Evolutionary conservation across 108 stramenopile genomes (phyloP), one percentile per base, ranked within the genome.

Genomic region (Fragilaria crotonensis): DNA sequence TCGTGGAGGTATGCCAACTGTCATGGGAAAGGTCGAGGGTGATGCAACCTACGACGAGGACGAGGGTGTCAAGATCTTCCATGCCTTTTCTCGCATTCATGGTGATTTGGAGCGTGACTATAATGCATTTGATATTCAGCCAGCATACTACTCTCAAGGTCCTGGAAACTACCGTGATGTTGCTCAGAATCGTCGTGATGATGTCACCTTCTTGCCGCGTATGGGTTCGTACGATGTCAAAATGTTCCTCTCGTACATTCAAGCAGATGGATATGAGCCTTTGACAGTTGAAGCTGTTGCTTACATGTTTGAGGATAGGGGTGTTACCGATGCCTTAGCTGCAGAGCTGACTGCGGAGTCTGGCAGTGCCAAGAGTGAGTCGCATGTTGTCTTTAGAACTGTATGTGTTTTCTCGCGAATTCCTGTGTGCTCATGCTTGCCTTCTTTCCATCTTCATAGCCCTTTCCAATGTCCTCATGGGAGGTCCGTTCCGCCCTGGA

Each of bases 101-200:
- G 96, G 96, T 62, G 96, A 97, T 57, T 64, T 97, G 78, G 96
- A 97, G 62, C 93, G 96, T 66, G 96, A 97, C 56, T 97, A 97
- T 86, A 97, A 97, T 64, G 84, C 84, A 60, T 97, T 95, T 67
- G 68, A 71, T 33, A 95, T 97, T 63, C 89, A 94, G 32, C 72
- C 83, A 32, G 78, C 92, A 0, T 95, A 75, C 74, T 97, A 83
- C 65, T 92, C 90, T 25, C 91, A 72, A 77, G 94, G 96, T 33
- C 93, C 92, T 22, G 96, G 96, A 32, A 96, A 97, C 73, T 97
- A 90, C 80, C 84, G 96, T 64, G 96, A 97, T 66, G 84, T 97
- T 33, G 93, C 90, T 23, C 96, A 97, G 65, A 97, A 97, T 67
- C 85, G 96, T 65, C 83, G 95, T 33, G 78, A 90, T 36, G 96